Base-by-base conservation (phyloP, 495 filamentous ascomycete species). In the Aspergillus leporis region DNA sequence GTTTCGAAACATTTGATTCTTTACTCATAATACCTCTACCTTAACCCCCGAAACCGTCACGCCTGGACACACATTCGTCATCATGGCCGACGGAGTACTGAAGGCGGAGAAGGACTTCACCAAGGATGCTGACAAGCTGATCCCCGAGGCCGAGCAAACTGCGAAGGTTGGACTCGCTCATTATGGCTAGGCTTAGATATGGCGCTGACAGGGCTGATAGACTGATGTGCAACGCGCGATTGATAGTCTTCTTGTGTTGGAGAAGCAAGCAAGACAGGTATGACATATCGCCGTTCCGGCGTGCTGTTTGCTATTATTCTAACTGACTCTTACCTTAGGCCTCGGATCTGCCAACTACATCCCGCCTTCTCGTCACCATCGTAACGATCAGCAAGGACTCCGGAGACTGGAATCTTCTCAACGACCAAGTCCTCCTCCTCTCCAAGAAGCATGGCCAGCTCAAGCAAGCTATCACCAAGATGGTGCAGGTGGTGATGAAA, bases 391-490 rank as follows among this genome's bases (percentile, higher is more conserved):
- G 91, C 81, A 97, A 96, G 77, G 83, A 96, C 72, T 83, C 90
- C 55, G 88, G 87, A 60, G 91, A 98, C 67, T 98, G 94, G 94
- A 83, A 82, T 63, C 76, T 98, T 61, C 83, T 98, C 66, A 98
- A 95, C 69, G 94, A 98, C 76, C 93, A 98, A 75, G 91, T 97
- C 58, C 82, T 96, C 51, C 82, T 97, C 49, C 85, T 98, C 48
- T 97, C 93, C 61, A 98, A 97, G 87, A 98, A 98, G 80, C 94
- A 98, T 90, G 90, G 92, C 65, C 94, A 98, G 78, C 93, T 98
- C 75, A 97, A 97, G 74, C 95, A 97, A 78, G 94, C 94, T 66
- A 92, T 90, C 61, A 98, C 94, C 62, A 93, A 92, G 82, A 98
- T 98, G 94, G 94, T 98, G 45, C 94, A 98, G 81, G 87, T 86